Evolutionary conservation across 495 filamentous ascomycete species (phyloP).

Genomic region (Penicillium soppii): DNA sequence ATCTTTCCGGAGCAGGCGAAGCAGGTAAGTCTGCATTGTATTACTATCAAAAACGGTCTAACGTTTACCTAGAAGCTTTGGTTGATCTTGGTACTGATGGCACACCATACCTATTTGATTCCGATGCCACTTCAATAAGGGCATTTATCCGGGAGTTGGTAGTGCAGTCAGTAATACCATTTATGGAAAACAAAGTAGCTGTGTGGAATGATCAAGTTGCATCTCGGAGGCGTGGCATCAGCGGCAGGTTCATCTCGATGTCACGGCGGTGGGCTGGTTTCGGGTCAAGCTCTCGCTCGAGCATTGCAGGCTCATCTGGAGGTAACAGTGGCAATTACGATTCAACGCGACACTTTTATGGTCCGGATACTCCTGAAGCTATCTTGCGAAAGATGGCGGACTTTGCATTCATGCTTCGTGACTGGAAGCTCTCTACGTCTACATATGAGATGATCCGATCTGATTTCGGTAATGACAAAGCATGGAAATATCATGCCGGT

Average conservation of each 20-base stretch:
- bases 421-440: slow-evolving; percentile 88
- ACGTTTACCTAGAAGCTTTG: slow-evolving; percentile 33
- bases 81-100: slow-evolving; percentile 65
- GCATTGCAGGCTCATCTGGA: slow-evolving; percentile 38
- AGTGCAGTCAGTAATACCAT: slow-evolving; percentile 86
- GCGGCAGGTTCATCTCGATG: slow-evolving; percentile 86
- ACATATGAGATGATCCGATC: slow-evolving; percentile 85
- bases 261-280: slow-evolving; percentile 85
- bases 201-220: slow-evolving; percentile 97
- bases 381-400: slow-evolving; percentile 91
- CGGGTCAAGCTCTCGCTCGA: slow-evolving; percentile 55
- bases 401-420: slow-evolving; percentile 92
- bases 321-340: slow-evolving; percentile 72
- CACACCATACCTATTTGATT: slow-evolving; percentile 82
- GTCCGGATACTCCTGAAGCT: slow-evolving; percentile 80
- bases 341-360: slow-evolving; percentile 70
- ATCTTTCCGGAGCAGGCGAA: slow-evolving; percentile 67
- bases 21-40: slow-evolving; percentile 42
- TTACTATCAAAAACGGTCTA: slow-evolving; percentile 10
- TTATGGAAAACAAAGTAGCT: slow-evolving; percentile 87
- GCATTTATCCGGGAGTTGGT: slow-evolving; percentile 91
- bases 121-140: slow-evolving; percentile 81
- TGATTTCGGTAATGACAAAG: slow-evolving; percentile 92
- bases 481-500: slow-evolving; percentile 91
- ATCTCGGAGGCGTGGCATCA: slow-evolving; percentile 81